A percentile compares a stretch with the other conserved stretches of the same genome.
phyloP scores from a whole-genome alignment of 148 eudicot species.

The Vaccinium myrtillus region DNA sequence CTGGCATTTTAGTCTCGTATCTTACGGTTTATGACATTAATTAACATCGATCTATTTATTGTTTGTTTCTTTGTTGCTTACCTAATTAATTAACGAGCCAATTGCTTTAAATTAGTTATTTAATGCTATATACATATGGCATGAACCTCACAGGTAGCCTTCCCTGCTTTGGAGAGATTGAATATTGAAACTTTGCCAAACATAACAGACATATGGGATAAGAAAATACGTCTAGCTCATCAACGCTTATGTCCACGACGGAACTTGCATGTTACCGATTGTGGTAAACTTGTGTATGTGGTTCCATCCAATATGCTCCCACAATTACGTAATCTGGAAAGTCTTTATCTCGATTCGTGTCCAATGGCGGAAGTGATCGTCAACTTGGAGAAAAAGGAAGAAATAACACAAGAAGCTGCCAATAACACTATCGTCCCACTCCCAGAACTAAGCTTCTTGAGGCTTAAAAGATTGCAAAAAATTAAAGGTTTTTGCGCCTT shows the following conservation, averaged over 20 bases:
- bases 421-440: background rate
- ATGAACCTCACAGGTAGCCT: background rate
- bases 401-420: background rate
- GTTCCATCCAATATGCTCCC: background rate
- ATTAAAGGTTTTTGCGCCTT: background rate
- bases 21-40: too few relatives aligned
- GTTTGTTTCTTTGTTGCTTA: background rate
- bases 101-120: background rate
- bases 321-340: background rate
- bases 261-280: fast-evolving
- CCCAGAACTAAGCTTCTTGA: background rate
- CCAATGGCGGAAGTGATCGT: background rate
- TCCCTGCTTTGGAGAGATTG: background rate
- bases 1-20: too few relatives aligned
- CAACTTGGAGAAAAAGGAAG: background rate
- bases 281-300: background rate
- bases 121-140: background rate
- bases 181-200: fast-evolving
- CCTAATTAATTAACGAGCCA: too few relatives aligned
- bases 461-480: background rate
- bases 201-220: background rate
- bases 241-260: background rate
- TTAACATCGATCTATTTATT: too few relatives aligned
- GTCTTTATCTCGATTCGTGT: fast-evolving
- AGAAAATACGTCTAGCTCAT: background rate